Evolutionary conservation across 768 basidiomycete genomes (phyloP).

Genomic region (Mycena leptocephala): DNA sequence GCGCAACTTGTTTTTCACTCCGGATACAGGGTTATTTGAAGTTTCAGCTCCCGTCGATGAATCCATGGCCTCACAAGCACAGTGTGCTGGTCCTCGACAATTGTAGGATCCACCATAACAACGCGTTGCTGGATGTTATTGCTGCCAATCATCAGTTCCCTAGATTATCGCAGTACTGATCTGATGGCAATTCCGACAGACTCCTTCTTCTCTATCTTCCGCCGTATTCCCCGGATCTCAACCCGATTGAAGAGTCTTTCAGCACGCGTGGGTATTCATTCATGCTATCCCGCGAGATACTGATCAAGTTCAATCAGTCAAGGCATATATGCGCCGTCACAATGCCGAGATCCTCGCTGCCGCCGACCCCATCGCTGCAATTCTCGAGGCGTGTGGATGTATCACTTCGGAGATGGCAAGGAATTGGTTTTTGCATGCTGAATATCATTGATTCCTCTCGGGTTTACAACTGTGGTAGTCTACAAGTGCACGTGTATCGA

Average conservation of each 20-base stretch:
- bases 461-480: no score
- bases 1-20: not conserved
- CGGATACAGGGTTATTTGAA: not conserved
- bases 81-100: slow-evolving; percentile 47
- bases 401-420: not conserved
- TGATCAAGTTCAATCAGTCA: not conserved
- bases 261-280: not conserved
- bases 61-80: slow-evolving; percentile 33
- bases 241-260: slow-evolving; percentile 11
- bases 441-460: not conserved
- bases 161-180: not conserved
- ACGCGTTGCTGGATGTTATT: slow-evolving; percentile 21
- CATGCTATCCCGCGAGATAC: not conserved
- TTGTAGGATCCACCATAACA: slow-evolving; percentile 45
- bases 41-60: slow-evolving; percentile 37
- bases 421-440: slow-evolving; percentile 11
- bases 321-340: not conserved
- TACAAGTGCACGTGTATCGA: not conserved
- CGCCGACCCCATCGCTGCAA: not conserved
- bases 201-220: not conserved
- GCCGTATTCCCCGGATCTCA: slow-evolving; percentile 9
- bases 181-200: not conserved
- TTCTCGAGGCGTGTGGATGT: slow-evolving; percentile 4
- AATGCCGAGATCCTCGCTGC: not conserved
- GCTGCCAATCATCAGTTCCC: not conserved